Percentiles rank a stretch among this genome's conserved stretches.
phyloP scores from a whole-genome alignment of 768 basidiomycete genomes.

The Tephrocybe sp. region DNA sequence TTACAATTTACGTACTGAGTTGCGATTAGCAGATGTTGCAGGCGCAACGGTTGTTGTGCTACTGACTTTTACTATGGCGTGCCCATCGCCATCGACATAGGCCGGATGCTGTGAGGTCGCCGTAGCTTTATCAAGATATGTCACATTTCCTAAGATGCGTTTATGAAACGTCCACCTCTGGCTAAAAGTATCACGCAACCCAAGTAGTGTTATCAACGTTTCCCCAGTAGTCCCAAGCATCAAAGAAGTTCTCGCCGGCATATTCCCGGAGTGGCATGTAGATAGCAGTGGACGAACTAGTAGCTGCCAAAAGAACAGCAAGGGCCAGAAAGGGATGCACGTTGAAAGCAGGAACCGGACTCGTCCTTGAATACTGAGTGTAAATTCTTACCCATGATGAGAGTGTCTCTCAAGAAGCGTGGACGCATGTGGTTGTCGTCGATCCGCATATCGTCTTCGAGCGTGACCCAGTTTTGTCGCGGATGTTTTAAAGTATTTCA shows the following conservation, averaged over 20 bases:
- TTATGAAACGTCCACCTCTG: no score
- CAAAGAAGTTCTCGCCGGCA: slow-evolving; percentile 5
- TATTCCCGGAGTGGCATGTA: slow-evolving; percentile 4
- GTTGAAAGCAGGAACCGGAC: background rate
- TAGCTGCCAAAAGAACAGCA: background rate
- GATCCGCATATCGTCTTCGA: no score
- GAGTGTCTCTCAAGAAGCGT: no score
- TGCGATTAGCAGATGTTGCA: slow-evolving; percentile 45
- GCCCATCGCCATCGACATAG: slow-evolving; percentile 54
- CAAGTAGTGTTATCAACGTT: slow-evolving; percentile 8
- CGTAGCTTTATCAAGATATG: slow-evolving; percentile 42
- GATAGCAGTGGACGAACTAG: background rate
- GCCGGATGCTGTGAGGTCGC: slow-evolving; percentile 42
- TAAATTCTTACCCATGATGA: no score
- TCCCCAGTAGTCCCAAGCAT: slow-evolving; percentile 10
- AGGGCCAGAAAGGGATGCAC: background rate
- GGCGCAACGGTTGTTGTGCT: slow-evolving; percentile 53
- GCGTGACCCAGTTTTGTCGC: no score
- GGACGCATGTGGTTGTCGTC: no score
- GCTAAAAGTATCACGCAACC: no score
- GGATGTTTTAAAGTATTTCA: no score
- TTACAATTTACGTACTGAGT: slow-evolving; percentile 47
- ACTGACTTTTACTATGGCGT: slow-evolving; percentile 73
- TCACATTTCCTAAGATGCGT: slow-evolving; percentile 49
- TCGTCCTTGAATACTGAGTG: no score